Base-by-base conservation (phyloP, 208 protist species). In the Leishmania guyanensis region DNA sequence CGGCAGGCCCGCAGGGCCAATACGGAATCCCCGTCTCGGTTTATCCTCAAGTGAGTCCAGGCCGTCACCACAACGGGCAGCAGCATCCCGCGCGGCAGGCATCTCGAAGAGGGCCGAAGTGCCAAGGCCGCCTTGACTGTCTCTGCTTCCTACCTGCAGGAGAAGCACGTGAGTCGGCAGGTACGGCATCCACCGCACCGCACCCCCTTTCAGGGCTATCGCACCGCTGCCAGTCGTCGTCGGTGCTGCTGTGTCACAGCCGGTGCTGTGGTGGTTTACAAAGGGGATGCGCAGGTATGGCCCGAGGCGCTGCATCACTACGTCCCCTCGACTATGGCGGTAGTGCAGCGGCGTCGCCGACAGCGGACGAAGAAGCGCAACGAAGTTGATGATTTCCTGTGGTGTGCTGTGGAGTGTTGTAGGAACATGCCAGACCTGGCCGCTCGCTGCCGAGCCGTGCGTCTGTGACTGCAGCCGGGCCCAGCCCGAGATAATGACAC, bases 401-500 rank as follows among this genome's bases (percentile, higher is more conserved):
- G 93, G 90, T 16, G 89, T 91, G 84, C 78, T 90, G 88, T 97
- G 91, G 56, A 95, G 84, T 51, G 92, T 94, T 0, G 88, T 89
- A 5, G 91, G 87, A 60, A 97, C 88, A 62, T 93, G 89, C 91
- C 91, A 95, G 36, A 92, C 84, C 53, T 79, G 73, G 4, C 77
- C 82, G 26, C 71, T 75, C 33, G 79, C 29, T 3, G 72, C 33
- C 5, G 79, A 51, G 39, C 68, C 76, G 26, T 46, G 54, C 33
- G 48, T 60, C 46, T 81, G 54, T 26, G 60, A 56, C 75, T 88
- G 87, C 82, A 93, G 65, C 3, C 87, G 82, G 16, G 93, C 90
- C 93, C 90, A 97, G 20, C 90, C 92, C 43, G 89, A 92, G 79
- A 97, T 94, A 73, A 93, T 80, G 43, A 97, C 83, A 20, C 88